phyloP scores from a whole-genome alignment of 331 rosid species.

The Quercus tomentella region DNA sequence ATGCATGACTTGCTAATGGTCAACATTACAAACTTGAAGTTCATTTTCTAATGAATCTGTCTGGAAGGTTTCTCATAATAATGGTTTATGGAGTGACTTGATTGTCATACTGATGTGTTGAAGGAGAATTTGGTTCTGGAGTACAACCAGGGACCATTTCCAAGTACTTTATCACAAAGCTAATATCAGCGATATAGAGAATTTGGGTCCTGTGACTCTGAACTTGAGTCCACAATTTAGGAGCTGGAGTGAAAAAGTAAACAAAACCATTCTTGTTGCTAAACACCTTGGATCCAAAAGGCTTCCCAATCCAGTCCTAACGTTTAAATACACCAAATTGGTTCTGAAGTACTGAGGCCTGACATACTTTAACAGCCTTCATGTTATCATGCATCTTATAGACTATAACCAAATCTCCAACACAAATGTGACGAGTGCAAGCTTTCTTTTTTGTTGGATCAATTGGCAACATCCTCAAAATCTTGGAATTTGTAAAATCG shows the following conservation, averaged over 20 bases:
- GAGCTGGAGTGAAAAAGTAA: constrained; percentile 73
- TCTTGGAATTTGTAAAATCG: neutral
- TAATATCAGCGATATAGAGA: constrained; percentile 77
- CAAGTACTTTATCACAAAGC: constrained; percentile 64
- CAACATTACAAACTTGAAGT: no score
- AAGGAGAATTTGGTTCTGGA: constrained; percentile 46
- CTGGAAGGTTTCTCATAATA: no score
- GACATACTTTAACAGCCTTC: constrained; percentile 62
- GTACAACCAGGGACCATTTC: constrained; percentile 70
- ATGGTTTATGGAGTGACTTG: no score
- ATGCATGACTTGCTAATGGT: no score
- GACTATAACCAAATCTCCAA: constrained; percentile 69
- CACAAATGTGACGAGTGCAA: constrained; percentile 35
- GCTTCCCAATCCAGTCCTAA: constrained; percentile 80
- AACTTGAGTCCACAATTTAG: constrained; percentile 78
- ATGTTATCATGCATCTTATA: constrained; percentile 64
- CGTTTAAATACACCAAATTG: constrained; percentile 73
- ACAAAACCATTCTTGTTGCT: constrained; percentile 78
- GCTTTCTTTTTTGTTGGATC: constrained; percentile 46
- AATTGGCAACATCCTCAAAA: constrained; percentile 46
- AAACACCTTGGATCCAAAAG: constrained; percentile 69
- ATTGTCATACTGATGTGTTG: no score
- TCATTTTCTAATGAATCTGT: no score
- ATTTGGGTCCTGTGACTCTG: constrained; percentile 80
- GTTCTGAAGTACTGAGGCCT: constrained; percentile 49